Conservation (phyloP, 352 stramenopile genomes). For the Globisporangium canariense region DNA sequence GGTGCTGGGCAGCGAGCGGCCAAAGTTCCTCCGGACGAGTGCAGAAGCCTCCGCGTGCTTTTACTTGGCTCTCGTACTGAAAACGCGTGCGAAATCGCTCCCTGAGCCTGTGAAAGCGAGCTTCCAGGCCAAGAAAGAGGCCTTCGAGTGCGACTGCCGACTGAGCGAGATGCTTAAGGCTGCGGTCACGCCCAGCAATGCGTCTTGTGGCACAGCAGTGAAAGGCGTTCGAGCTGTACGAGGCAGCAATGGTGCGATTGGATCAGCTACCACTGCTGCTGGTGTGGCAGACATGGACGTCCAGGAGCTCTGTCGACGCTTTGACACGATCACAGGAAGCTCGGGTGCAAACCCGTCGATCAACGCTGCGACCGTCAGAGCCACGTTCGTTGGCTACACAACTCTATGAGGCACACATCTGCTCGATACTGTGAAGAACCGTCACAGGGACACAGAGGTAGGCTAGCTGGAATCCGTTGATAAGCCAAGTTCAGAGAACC, state of each 20-base stretch:
- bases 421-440: neutral
- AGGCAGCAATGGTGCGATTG: slow-evolving; percentile 12
- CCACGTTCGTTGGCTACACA: slow-evolving; percentile 34
- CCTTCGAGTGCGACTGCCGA: slow-evolving; percentile 54
- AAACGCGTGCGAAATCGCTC: slow-evolving; percentile 29
- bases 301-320: slow-evolving; percentile 28
- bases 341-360: slow-evolving; percentile 9
- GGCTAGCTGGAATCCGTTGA: neutral
- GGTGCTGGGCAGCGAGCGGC: slow-evolving; percentile 42
- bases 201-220: slow-evolving; percentile 47
- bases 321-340: slow-evolving; percentile 36
- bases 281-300: slow-evolving; percentile 15
- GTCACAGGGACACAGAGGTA: neutral
- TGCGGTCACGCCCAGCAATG: slow-evolving; percentile 26
- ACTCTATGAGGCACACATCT: neutral
- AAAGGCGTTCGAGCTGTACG: slow-evolving; percentile 48
- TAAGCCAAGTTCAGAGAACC: neutral
- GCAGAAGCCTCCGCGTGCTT: slow-evolving; percentile 40
- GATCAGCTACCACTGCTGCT: neutral
- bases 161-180: slow-evolving; percentile 46
- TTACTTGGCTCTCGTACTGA: slow-evolving; percentile 57
- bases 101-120: slow-evolving; percentile 21
- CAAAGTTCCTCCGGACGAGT: slow-evolving; percentile 54
- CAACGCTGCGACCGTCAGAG: slow-evolving; percentile 14
- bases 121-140: slow-evolving; percentile 22